Base-by-base conservation (phyloP, 23 red algal genomes). In the Gracilariopsis chorda region DNA sequence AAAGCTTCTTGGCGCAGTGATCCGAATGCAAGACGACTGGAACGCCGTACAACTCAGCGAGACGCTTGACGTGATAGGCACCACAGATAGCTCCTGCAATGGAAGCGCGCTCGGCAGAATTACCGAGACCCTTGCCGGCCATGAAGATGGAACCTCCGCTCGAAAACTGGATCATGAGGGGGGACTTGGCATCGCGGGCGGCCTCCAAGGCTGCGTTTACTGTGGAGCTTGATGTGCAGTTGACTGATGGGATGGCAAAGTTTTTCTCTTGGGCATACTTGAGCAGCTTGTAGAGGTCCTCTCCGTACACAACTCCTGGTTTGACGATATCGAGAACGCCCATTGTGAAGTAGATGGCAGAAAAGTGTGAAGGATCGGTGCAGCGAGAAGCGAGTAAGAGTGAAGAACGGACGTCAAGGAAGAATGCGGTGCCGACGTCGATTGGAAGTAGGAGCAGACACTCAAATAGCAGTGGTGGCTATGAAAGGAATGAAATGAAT, bases 151-250 rank as follows among this genome's bases (percentile, higher is more conserved):
- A 71, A 16, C 90, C 90, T 27, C 90, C 90, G 40, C 78, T 84
- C 51, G 90, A 94, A 35, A 94, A 86, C 75, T 94, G 90, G 64
- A 94, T 86, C 81, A 94, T 94, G 71, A 94, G 61, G 37, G 90
- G 90, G 21, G 80, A 77, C 45, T 94, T 94, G 10, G 82, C 81
- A 63, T 94, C 80, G 55, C 77, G 72, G 7, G 90, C 90, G 40
- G 77, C 59, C 90, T 94, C 90, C 25, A 94, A 51, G 28, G 90
- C 90, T 21, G 90, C 90, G 90, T 94, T 94, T 33, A 88, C 46
- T 28, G 90, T 94, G 29, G 77, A 85, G 46, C 56, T 83, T 33
- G 90, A 86, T 23, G 80, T 86, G 56, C 72, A 79, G 73, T 94
- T 94, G 42, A 94, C 83, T 17, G 77, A 75, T 4, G 90, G 90